Evolutionary conservation across 805 yeast genomes (phyloP).

Genomic region (Candida peoriensis): DNA sequence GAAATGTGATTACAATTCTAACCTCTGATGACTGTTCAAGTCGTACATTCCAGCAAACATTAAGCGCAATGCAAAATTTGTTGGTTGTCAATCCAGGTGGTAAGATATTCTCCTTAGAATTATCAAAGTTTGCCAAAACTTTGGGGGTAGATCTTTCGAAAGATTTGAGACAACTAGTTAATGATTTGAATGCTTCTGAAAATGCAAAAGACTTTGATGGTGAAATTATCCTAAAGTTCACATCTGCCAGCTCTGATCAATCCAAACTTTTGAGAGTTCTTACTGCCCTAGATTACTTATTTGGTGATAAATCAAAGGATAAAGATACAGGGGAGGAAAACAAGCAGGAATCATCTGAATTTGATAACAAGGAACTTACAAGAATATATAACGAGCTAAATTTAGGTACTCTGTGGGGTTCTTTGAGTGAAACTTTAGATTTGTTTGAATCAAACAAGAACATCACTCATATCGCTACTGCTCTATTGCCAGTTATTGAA

Average conservation of each 20-base stretch:
- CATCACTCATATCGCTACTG: slow-evolving; percentile 66
- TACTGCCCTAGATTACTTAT: slow-evolving; percentile 83
- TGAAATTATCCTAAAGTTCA: slow-evolving; percentile 58
- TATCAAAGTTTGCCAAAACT: slow-evolving; percentile 57
- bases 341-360: neutral
- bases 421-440: slow-evolving; percentile 66
- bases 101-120: slow-evolving; percentile 58
- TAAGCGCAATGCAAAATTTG: slow-evolving; percentile 75
- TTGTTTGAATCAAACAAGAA: slow-evolving; percentile 54
- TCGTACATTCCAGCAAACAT: slow-evolving; percentile 76
- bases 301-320: slow-evolving; percentile 29
- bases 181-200: slow-evolving; percentile 34
- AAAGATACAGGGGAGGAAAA: slow-evolving; percentile 25
- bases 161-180: slow-evolving; percentile 30
- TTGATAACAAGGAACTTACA: slow-evolving; percentile 42
- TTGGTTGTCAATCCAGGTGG: slow-evolving; percentile 58
- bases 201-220: slow-evolving; percentile 45
- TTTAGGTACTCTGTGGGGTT: slow-evolving; percentile 80
- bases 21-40: slow-evolving; percentile 82
- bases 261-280: slow-evolving; percentile 80
- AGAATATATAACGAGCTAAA: slow-evolving; percentile 61
- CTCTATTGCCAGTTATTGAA: slow-evolving; percentile 81
- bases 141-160: slow-evolving; percentile 36
- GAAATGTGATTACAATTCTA: slow-evolving; percentile 59
- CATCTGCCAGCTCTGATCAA: slow-evolving; percentile 79